Evolutionary conservation across 306 rosid species (phyloP).

Genomic region (Trifolium repens): DNA sequence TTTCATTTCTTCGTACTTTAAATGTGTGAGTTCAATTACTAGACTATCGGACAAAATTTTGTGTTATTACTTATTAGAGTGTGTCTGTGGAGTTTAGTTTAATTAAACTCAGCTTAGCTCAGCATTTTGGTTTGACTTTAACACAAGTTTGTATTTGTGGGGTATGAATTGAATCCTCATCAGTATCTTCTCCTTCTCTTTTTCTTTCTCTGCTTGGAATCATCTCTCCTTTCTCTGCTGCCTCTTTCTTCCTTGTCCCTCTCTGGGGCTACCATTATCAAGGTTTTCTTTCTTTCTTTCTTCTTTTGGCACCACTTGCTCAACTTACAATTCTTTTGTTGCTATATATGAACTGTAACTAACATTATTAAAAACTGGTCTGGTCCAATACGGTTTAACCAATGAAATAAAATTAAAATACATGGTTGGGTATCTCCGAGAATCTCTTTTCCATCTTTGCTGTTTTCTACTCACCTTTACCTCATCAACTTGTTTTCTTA

Average conservation of each 20-base stretch:
- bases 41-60: too few species aligned
- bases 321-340: slow-evolving; percentile 1
- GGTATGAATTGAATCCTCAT: slow-evolving; percentile 20
- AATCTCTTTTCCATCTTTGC: slow-evolving; percentile 51
- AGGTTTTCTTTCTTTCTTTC: background rate
- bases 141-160: background rate
- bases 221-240: slow-evolving; percentile 28
- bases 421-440: slow-evolving; percentile 56
- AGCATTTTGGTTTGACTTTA: slow-evolving; percentile 2
- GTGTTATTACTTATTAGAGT: too few species aligned
- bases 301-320: background rate
- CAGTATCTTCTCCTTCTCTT: slow-evolving; percentile 47
- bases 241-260: background rate
- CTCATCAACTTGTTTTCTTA: background rate
- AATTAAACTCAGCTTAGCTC: background rate
- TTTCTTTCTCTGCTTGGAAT: slow-evolving; percentile 32
- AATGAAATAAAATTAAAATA: background rate
- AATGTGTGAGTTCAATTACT: too few species aligned
- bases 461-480: background rate
- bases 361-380: too few species aligned
- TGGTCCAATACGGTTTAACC: background rate
- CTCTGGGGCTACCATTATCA: background rate
- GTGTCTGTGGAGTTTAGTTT: background rate
- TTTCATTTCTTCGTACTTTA: too few species aligned
- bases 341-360: background rate